Percentiles rank a stretch among this genome's conserved stretches.
phyloP scores from a whole-genome alignment of 805 yeast genomes.

The Schwanniomyces polymorphus region DNA sequence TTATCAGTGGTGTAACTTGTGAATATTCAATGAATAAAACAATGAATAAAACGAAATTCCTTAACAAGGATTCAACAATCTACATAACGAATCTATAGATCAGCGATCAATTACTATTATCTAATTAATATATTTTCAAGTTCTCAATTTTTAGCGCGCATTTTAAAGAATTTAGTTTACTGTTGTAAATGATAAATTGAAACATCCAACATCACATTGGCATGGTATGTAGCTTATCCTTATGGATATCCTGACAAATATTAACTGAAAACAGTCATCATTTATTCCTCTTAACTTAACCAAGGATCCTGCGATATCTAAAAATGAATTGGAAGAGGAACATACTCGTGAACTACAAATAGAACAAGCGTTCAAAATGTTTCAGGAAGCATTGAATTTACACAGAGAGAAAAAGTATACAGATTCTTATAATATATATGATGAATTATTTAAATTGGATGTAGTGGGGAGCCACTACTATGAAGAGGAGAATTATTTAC shows the following conservation, averaged over 20 bases:
- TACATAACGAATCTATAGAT: no score
- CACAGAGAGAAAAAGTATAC: constrained; percentile 53
- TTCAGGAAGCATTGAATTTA: constrained; percentile 64
- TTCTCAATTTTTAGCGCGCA: no score
- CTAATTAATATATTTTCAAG: no score
- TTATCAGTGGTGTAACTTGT: not conserved
- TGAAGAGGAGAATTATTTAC: constrained; percentile 36
- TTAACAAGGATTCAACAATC: no score
- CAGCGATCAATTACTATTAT: no score
- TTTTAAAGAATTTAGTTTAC: no score
- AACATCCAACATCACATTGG: not conserved
- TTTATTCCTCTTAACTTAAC: constrained; percentile 79
- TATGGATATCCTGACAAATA: not conserved
- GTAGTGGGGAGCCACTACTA: constrained; percentile 52
- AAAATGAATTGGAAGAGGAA: constrained; percentile 65
- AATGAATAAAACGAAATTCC: no score
- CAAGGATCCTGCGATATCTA: constrained; percentile 66
- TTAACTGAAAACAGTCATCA: constrained; percentile 43
- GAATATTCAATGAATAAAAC: no score
- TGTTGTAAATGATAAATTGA: no score
- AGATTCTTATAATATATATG: constrained; percentile 56
- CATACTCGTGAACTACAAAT: constrained; percentile 89
- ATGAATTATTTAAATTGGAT: constrained; percentile 64
- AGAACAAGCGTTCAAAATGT: constrained; percentile 79
- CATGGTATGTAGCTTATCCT: not conserved